Base-by-base conservation (phyloP, 768 basidiomycete genomes). In the Termitomyces heimii region DNA sequence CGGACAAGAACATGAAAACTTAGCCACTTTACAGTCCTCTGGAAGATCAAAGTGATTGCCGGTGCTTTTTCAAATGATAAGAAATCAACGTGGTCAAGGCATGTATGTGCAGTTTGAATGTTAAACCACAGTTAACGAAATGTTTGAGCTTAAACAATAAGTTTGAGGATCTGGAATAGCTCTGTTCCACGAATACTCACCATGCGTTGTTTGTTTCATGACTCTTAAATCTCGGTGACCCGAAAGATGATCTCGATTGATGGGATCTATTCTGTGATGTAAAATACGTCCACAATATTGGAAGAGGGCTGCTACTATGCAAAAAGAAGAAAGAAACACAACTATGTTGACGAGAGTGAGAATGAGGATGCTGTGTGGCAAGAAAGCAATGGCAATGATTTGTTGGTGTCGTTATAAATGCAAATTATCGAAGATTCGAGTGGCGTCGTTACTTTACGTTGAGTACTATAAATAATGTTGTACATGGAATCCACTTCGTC, bases 261-360 rank as follows among this genome's bases (percentile, higher is more conserved):
- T 51, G 37, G 34, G 26, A 7, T 65, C 63, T 65, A 67, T 62
- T 65, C 58, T 64, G 59, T 58, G 62, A 58, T 63, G 59, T 63
- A 61, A 62, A 54, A 47, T 63, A 60, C 59, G 62, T 64, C 63
- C 65, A 57, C 55, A 52, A 54, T 65, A 62, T 56, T 32, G 58
- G 31, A 37, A 20, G 20, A n/a, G 28, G 26, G 49, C 51, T 60
- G 61, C 66, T 62, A 65, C 60, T 68, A 71, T 72, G 71, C 71
- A 69, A 69, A 57, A 67, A 64, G 16, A 37, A 58, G 35, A 39
- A 26, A 37, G 22, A 64, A 18, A 35, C 1, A 43, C 44, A 42
- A 62, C 58, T 61, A 60, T 57, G 54, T 53, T 62, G 55, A 53
- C 59, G 60, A 55, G 58, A 43, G 48, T 60, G 52, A 39, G 37